phyloP scores from a whole-genome alignment of 2,329 filamentous ascomycete species.

The Hypocrella siamensis region DNA sequence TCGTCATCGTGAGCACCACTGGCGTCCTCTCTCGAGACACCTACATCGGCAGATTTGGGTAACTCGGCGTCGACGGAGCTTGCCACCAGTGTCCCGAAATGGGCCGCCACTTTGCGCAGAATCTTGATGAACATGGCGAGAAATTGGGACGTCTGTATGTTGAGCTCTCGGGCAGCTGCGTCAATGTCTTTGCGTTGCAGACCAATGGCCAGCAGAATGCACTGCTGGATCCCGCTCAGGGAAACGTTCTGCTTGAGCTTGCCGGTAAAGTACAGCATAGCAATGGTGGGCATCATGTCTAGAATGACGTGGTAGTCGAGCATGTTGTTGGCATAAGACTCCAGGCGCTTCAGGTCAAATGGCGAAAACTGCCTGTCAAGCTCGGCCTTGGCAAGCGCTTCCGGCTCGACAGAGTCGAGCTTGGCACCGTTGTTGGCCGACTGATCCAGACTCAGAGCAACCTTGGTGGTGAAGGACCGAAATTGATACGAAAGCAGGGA shows the following conservation, averaged over 20 bases:
- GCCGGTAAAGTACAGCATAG: constrained; percentile 72
- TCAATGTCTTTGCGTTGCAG: constrained; percentile 83
- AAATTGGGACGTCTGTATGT: constrained; percentile 59
- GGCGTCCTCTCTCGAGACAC: constrained; percentile 42
- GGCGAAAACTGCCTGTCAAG: constrained; percentile 70
- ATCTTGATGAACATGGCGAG: constrained; percentile 97
- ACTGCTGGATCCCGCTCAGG: constrained; percentile 69
- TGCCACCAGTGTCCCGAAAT: constrained; percentile 63
- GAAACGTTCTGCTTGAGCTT: constrained; percentile 51
- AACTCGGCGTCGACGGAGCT: constrained; percentile 55
- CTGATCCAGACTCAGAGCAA: constrained; percentile 78
- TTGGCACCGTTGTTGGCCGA: constrained; percentile 61
- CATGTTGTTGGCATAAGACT: constrained; percentile 92
- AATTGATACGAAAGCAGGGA: constrained; percentile 87
- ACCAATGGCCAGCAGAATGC: constrained; percentile 78
- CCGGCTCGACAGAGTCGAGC: constrained; percentile 35
- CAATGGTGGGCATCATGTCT: constrained; percentile 74
- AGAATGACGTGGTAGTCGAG: constrained; percentile 96
- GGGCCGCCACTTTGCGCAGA: constrained; percentile 66
- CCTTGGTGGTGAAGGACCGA: constrained; percentile 59
- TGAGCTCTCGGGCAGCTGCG: constrained; percentile 62
- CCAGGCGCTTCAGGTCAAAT: constrained; percentile 87
- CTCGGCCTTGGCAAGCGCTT: constrained; percentile 53
- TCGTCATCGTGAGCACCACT: constrained; percentile 56
- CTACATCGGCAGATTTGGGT: constrained; percentile 39